phyloP scores from a whole-genome alignment of 371 early-diverging fungal species.

The Batrachochytrium dendrobatidis region DNA sequence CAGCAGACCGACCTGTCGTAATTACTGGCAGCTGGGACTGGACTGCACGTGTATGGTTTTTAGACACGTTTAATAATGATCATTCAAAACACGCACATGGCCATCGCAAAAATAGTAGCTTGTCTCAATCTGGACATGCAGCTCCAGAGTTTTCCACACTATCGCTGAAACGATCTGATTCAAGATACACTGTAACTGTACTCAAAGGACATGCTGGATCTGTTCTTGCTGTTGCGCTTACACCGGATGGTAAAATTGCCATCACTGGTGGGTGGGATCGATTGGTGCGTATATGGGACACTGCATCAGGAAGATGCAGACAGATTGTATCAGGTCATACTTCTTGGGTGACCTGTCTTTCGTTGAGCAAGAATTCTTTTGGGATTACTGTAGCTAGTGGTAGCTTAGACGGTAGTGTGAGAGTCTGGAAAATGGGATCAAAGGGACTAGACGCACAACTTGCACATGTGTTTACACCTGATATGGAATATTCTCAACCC shows the following conservation, averaged over 20 bases:
- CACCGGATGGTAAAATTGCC: neutral
- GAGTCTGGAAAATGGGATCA: neutral
- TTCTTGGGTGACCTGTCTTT: conserved; percentile 5
- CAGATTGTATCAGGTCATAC: conserved; percentile 12
- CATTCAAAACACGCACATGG: neutral
- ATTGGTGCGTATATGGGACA: conserved; percentile 57
- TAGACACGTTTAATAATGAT: conserved; percentile 31
- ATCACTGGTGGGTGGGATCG: conserved; percentile 59
- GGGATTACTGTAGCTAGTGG: no score
- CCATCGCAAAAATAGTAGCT: neutral
- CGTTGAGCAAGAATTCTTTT: no score
- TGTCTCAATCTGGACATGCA: neutral
- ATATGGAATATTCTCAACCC: no score
- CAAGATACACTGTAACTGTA: conserved; percentile 30
- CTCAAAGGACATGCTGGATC: conserved; percentile 10
- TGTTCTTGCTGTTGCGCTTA: conserved; percentile 11
- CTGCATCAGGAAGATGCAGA: neutral
- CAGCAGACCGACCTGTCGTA: neutral
- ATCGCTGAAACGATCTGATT: conserved; percentile 69
- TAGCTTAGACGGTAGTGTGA: neutral
- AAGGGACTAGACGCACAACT: no score
- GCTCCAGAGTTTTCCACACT: conserved; percentile 29
- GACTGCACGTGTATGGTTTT: conserved; percentile 51
- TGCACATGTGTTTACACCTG: no score
- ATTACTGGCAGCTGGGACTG: conserved; percentile 45